phyloP scores from a whole-genome alignment of 345 rosid species.

The Camelina neglecta region DNA sequence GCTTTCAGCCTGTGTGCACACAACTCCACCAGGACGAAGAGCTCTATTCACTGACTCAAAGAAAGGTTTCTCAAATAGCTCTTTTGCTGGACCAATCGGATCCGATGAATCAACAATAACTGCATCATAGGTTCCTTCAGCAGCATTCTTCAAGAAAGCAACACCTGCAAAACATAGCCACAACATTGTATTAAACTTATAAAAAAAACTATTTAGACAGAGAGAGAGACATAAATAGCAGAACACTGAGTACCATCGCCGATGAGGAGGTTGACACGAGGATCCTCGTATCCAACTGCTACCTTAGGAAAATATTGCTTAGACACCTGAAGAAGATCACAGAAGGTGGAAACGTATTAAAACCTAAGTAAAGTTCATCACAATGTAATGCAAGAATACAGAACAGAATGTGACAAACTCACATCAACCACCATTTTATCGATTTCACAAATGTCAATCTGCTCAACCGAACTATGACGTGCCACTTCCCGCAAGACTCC shows the following conservation, averaged over 20 bases:
- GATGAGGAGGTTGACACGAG: slow-evolving; percentile 80
- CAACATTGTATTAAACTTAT: background rate
- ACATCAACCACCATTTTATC: slow-evolving; percentile 98
- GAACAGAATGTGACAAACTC: slow-evolving; percentile 46
- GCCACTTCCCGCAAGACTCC: slow-evolving; percentile 92
- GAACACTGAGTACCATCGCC: slow-evolving; percentile 73
- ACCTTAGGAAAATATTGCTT: slow-evolving; percentile 81
- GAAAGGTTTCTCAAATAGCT: slow-evolving; percentile 95
- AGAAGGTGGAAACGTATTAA: background rate
- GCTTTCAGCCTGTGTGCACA: slow-evolving; percentile 95
- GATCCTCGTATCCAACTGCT: slow-evolving; percentile 90
- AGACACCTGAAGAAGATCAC: slow-evolving; percentile 60
- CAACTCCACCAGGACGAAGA: slow-evolving; percentile 97
- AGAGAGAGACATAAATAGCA: background rate
- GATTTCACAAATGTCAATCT: slow-evolving; percentile 93
- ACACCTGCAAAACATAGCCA: slow-evolving; percentile 59
- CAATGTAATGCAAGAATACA: background rate
- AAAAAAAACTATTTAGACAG: background rate
- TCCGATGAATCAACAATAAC: slow-evolving; percentile 95
- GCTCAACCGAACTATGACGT: slow-evolving; percentile 82
- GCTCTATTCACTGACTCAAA: slow-evolving; percentile 82
- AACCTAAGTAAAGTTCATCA: background rate
- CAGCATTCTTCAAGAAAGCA: slow-evolving; percentile 78
- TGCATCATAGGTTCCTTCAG: slow-evolving; percentile 89
- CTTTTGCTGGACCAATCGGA: slow-evolving; percentile 97